Evolutionary conservation across 2,329 filamentous ascomycete species (phyloP).

Genomic region (Lachnellula hyalina): DNA sequence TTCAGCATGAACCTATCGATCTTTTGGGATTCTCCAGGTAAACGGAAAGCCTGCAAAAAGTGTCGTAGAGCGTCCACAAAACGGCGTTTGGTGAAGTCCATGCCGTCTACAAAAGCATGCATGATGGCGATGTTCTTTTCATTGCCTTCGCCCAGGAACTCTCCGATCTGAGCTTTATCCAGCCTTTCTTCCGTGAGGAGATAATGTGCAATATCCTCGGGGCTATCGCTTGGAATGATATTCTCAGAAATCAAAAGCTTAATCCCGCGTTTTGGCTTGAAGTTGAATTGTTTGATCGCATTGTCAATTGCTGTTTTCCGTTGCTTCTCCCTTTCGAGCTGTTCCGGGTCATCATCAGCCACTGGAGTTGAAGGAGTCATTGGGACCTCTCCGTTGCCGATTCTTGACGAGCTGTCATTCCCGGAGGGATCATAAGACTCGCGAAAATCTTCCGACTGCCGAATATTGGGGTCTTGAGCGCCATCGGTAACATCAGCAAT

Average conservation of each 20-base stretch:
- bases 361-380: slow-evolving; percentile 60
- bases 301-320: slow-evolving; percentile 88
- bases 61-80: slow-evolving; percentile 90
- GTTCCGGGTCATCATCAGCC: slow-evolving; percentile 82
- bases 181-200: slow-evolving; percentile 75
- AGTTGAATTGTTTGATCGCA: slow-evolving; percentile 89
- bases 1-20: slow-evolving; percentile 99
- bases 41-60: slow-evolving; percentile 89
- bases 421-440: slow-evolving; percentile 72
- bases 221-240: slow-evolving; percentile 75
- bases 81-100: slow-evolving; percentile 87
- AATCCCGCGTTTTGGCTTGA: slow-evolving; percentile 92
- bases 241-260: slow-evolving; percentile 78
- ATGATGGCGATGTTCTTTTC: slow-evolving; percentile 92
- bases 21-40: slow-evolving; percentile 95
- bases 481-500: slow-evolving; percentile 54
- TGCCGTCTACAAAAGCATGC: slow-evolving; percentile 93
- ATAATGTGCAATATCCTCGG: slow-evolving; percentile 80
- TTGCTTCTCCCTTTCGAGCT: slow-evolving; percentile 92
- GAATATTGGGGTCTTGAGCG: slow-evolving; percentile 45
- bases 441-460: slow-evolving; percentile 53
- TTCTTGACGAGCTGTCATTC: slow-evolving; percentile 55
- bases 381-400: slow-evolving; percentile 49
- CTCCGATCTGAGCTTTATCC: slow-evolving; percentile 88
- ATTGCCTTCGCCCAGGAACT: slow-evolving; percentile 92